These are phyloP conservation scores for Leptodermis oblonga DNA, from an alignment of 257 asterid species.

Conservation along the genomic window DNA sequence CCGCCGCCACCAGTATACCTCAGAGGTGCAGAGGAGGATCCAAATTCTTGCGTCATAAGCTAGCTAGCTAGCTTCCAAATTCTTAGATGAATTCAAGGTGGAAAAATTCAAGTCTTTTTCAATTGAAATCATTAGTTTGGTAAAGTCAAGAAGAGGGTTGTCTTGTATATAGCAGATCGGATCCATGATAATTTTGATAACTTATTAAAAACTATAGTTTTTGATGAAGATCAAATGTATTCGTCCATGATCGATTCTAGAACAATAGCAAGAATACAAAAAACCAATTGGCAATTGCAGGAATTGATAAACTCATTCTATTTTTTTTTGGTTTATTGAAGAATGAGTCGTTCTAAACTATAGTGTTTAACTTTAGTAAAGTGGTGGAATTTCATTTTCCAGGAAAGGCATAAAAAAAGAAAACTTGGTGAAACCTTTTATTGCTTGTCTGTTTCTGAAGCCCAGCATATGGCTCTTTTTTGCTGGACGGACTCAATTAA, in stretches of 20 bases:
- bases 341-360: not conserved
- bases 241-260: not conserved
- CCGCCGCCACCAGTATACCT: conserved; percentile 27
- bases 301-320: too few relatives aligned
- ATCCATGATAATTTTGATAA: conserved; percentile 1
- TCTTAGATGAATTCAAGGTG: conserved; percentile 4
- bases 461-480: not conserved
- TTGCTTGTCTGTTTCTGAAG: not conserved
- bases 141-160: not conserved
- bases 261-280: not conserved
- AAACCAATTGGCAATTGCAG: not conserved
- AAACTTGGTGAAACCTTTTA: too few relatives aligned
- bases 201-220: not conserved
- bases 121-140: not conserved
- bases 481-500: not conserved
- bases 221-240: not conserved
- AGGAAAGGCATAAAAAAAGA: not conserved
- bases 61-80: conserved; percentile 18
- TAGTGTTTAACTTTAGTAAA: not conserved
- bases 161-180: conserved; percentile 8
- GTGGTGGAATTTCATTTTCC: not conserved
- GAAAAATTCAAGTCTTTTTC: not conserved
- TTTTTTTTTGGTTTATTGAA: too few relatives aligned
- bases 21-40: conserved; percentile 42
- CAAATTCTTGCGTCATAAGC: conserved; percentile 30